These are phyloP conservation scores for Suillus brevipes DNA, from an alignment of 768 basidiomycete species.

Conservation along the genomic window DNA sequence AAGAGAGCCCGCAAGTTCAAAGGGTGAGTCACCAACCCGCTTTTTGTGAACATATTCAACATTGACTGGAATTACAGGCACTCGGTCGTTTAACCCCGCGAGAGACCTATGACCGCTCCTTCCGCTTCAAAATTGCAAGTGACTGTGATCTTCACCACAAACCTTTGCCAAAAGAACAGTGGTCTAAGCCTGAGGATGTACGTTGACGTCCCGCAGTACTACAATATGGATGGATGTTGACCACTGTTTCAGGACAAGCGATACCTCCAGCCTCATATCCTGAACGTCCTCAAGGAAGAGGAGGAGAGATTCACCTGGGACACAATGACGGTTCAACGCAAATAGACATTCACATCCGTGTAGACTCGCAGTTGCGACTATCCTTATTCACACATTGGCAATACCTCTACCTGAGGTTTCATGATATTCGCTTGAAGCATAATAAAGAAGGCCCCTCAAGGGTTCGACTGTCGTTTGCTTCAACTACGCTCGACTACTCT, in stretches of 20 bases:
- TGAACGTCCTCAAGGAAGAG: slow-evolving; percentile 71
- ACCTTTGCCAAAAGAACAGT: slow-evolving; percentile 77
- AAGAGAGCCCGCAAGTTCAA: slow-evolving; percentile 78
- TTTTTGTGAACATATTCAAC: background rate
- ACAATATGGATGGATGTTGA: slow-evolving; percentile 9
- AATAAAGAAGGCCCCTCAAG: background rate
- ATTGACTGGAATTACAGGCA: slow-evolving; percentile 52
- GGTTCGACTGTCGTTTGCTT: background rate
- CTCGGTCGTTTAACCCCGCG: slow-evolving; percentile 74
- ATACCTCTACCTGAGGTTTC: background rate
- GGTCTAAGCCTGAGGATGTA: slow-evolving; percentile 78
- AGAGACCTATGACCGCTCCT: slow-evolving; percentile 88
- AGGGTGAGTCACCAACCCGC: slow-evolving; percentile 49
- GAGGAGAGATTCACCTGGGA: slow-evolving; percentile 83
- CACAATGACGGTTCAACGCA: slow-evolving; percentile 67
- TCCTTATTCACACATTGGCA: slow-evolving; percentile 17
- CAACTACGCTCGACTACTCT: background rate
- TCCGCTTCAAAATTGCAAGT: slow-evolving; percentile 81
- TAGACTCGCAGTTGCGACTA: slow-evolving; percentile 23
- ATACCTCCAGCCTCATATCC: slow-evolving; percentile 81
- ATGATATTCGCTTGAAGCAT: slow-evolving; percentile 1
- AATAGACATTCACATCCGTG: slow-evolving; percentile 43
- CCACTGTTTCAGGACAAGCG: slow-evolving; percentile 68
- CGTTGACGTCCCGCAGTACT: slow-evolving; percentile 23
- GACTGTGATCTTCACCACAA: slow-evolving; percentile 58